Evolutionary conservation across 2,329 filamentous ascomycete genomes (phyloP).

Genomic region (Alternaria consortialis): DNA sequence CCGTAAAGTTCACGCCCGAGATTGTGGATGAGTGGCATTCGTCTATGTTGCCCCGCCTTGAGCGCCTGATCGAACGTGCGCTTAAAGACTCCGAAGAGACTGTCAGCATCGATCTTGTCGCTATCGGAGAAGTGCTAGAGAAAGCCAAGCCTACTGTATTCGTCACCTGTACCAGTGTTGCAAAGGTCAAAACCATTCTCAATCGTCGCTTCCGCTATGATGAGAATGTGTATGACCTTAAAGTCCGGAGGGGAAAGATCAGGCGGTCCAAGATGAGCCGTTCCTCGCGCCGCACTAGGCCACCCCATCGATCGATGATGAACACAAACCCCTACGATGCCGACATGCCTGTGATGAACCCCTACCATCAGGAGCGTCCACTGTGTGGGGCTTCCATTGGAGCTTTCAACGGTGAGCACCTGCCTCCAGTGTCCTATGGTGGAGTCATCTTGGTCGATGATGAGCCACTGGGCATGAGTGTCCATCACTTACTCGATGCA

Average conservation of each 20-base stretch:
- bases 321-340: conserved; percentile 47
- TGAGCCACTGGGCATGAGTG: conserved; percentile 90
- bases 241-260: conserved; percentile 75
- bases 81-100: conserved; percentile 79
- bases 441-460: conserved; percentile 87
- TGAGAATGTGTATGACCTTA: conserved; percentile 69
- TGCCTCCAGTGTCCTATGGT: conserved; percentile 90
- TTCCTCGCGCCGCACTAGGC: conserved; percentile 38
- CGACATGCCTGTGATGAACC: conserved; percentile 66
- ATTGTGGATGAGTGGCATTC: conserved; percentile 76
- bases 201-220: conserved; percentile 77
- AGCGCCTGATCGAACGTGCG: conserved; percentile 73
- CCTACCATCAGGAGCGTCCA: conserved; percentile 79
- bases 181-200: conserved; percentile 75
- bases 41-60: conserved; percentile 75
- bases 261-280: conserved; percentile 66
- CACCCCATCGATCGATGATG: conserved; percentile 53
- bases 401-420: conserved; percentile 84
- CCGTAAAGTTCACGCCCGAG: conserved; percentile 66
- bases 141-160: conserved; percentile 76
- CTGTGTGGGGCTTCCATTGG: conserved; percentile 91
- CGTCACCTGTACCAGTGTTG: conserved; percentile 78
- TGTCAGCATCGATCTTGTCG: conserved; percentile 79
- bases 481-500: conserved; percentile 91
- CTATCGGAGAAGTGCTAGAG: conserved; percentile 73